Evolutionary conservation across 2,329 filamentous ascomycete species (phyloP).

Genomic region (Penicillium sp.): DNA sequence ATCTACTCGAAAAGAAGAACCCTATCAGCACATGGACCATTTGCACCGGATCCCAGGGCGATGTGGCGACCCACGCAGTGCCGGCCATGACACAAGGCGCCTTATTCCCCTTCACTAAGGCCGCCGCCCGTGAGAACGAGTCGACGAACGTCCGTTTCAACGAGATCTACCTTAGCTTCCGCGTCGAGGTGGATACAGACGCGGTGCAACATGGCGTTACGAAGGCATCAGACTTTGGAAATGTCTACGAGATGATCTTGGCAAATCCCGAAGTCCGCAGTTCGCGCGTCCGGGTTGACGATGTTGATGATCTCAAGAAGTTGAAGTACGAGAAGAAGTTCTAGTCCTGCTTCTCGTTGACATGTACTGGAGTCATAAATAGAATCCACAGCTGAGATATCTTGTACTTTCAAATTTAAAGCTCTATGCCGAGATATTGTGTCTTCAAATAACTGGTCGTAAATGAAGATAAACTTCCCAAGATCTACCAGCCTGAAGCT

Average conservation of each 20-base stretch:
- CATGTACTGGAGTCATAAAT: no score
- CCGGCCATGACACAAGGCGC: background rate
- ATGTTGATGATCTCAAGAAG: background rate
- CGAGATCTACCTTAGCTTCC: background rate
- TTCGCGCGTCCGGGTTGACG: background rate
- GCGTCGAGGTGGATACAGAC: background rate
- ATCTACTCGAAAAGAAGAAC: background rate
- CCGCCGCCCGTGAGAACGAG: background rate
- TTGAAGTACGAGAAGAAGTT: background rate
- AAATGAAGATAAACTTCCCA: no score
- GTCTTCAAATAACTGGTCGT: no score
- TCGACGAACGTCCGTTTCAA: background rate
- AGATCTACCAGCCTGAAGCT: no score
- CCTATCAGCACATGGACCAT: background rate
- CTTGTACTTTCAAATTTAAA: no score
- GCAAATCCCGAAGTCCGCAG: background rate
- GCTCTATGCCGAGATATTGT: no score
- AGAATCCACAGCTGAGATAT: no score
- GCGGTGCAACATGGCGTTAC: background rate
- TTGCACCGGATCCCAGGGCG: background rate
- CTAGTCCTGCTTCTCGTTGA: background rate
- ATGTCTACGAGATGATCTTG: background rate
- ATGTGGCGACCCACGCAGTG: background rate
- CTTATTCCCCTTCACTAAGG: background rate
- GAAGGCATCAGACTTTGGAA: background rate